A percentile compares a stretch with the other conserved stretches of the same genome.
Conservation (phyloP, 2,329 filamentous ascomycete genomes). For the Lachnum nothofagi region DNA sequence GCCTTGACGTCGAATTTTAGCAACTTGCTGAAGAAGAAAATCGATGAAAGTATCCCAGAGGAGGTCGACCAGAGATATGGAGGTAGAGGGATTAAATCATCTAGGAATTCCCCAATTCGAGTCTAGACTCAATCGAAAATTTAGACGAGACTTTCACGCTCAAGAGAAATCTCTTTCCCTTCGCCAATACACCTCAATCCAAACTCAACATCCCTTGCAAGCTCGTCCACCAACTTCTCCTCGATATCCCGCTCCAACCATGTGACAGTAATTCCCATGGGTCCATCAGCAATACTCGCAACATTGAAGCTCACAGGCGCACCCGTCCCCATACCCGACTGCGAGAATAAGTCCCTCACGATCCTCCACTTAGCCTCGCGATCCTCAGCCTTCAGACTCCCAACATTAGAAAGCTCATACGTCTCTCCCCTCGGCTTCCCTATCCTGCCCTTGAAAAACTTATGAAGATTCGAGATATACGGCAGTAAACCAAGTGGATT, state of each 20-base stretch:
- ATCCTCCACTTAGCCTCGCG: conserved; percentile 33
- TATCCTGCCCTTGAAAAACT: conserved; percentile 38
- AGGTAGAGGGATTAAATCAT: no score
- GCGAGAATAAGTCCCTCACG: conserved; percentile 45
- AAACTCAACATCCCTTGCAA: conserved; percentile 37
- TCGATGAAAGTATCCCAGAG: no score
- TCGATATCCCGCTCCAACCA: conserved; percentile 46
- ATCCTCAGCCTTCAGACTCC: conserved; percentile 33
- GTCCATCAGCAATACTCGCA: conserved; percentile 40
- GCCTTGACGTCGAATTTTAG: neutral
- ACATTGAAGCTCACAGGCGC: conserved; percentile 43
- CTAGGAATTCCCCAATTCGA: no score
- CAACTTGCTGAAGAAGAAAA: no score
- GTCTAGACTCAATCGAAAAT: no score
- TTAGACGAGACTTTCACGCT: neutral
- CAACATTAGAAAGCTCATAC: conserved; percentile 52
- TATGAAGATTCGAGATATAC: conserved; percentile 41
- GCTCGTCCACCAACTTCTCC: conserved; percentile 33
- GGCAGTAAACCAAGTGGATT: conserved; percentile 40
- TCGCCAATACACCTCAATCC: conserved; percentile 11
- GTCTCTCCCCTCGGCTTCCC: conserved; percentile 39
- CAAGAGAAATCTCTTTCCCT: conserved; percentile 9
- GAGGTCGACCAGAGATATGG: no score
- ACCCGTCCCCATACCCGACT: conserved; percentile 42
- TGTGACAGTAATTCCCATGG: conserved; percentile 40